Base-by-base conservation (phyloP, 345 rosid genomes). In the Ceriops tagal region DNA sequence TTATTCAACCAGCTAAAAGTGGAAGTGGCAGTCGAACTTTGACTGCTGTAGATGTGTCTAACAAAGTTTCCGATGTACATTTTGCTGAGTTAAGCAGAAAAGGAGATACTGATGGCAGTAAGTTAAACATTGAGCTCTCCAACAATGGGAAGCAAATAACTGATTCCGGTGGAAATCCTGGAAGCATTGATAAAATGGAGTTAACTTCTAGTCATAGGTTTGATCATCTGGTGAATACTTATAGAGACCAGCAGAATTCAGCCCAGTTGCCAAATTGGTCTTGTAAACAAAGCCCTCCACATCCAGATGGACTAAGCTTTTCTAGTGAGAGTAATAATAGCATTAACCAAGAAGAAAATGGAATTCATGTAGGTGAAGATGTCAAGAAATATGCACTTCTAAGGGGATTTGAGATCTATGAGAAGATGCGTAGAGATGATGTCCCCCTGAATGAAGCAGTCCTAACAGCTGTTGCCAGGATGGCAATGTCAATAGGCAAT, bases 1-100 rank as follows among this genome's bases (percentile, higher is more conserved):
- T 81, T 72, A 81, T 83, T 70, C 82, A 74, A 71, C 95, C 88
- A 65, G 91, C 88, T 60, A 87, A 86, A 75, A 84, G 91, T 58
- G 89, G 91, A 58, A 79, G 74, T 21, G 53, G 75, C 18, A 43
- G 15, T 66, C 82, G 87, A 70, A 43, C 72, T 53, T 68, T 67
- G 59, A 77, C 64, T 69, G 57, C 68, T 3, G 60, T 73, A 35
- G 76, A 72, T 13, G 35, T 71, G 52, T 61, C 70, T 39, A 67
- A 27, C 30, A 76, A 65, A 60, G 76, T 35, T 35, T 67, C 67
- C 9, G 58, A 7, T 18, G 53, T 15, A 68, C 70, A 73, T 39
- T 30, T 65, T 10, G 5, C 22, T 37, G 60, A 71, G 11, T 47
- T 57, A 19, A 70, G 63, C 57, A 63, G 47, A 46, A 66, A 30